These are phyloP conservation scores for Prunus dulcis DNA, from an alignment of 306 rosid genomes.

Conservation along the genomic window DNA sequence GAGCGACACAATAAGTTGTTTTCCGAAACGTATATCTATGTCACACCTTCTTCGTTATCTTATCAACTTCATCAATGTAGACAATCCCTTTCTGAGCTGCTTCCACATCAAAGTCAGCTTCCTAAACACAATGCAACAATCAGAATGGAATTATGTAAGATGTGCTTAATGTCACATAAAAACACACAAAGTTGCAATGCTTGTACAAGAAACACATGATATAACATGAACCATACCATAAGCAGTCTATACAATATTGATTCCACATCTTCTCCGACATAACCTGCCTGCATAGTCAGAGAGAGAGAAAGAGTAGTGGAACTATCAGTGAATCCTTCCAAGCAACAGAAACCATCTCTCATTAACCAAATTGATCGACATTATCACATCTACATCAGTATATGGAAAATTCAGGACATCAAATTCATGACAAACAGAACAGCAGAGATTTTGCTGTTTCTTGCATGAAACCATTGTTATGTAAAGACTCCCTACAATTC, in stretches of 20 bases:
- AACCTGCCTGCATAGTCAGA: conserved; percentile 53
- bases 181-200: background rate
- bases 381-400: background rate
- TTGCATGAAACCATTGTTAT: background rate
- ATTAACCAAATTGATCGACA: background rate
- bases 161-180: background rate
- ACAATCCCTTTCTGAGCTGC: conserved; percentile 70
- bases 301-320: background rate
- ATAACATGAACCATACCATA: conserved; percentile 32
- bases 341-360: background rate
- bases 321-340: conserved; percentile 1
- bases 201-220: conserved; percentile 4
- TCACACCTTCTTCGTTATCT: conserved; percentile 66
- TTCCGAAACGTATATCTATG: background rate
- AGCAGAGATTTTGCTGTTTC: background rate
- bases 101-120: conserved; percentile 69
- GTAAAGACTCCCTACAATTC: background rate
- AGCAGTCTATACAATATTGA: conserved; percentile 63
- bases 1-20: background rate
- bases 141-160: background rate
- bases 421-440: background rate
- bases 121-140: conserved; percentile 40
- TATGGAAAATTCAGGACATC: background rate
- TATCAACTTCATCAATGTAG: conserved; percentile 74
- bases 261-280: conserved; percentile 75